A percentile compares a stretch with the other conserved stretches of the same genome.
These are phyloP conservation scores for Rhizopogon parksii DNA, from an alignment of 1,284 basidiomycete genomes.

Conservation along the genomic window DNA sequence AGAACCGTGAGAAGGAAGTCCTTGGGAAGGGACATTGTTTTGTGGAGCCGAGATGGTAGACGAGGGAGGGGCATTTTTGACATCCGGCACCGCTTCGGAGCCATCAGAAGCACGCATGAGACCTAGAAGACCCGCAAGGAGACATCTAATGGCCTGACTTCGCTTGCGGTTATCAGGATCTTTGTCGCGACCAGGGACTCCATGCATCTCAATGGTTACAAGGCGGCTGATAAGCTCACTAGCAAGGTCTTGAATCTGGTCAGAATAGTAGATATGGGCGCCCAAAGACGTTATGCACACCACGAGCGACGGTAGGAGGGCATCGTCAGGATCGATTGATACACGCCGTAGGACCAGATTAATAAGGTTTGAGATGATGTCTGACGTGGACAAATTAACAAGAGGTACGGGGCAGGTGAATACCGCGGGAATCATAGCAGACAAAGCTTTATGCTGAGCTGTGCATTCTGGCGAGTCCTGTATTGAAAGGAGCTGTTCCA, in stretches of 20 bases:
- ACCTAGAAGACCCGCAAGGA: constrained; percentile 66
- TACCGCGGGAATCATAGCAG: constrained; percentile 78
- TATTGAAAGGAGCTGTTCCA: constrained; percentile 72
- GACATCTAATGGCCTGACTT: constrained; percentile 65
- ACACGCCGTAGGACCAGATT: constrained; percentile 70
- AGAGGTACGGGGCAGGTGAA: constrained; percentile 79
- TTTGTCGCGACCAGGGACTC: constrained; percentile 41
- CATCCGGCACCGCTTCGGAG: constrained; percentile 27
- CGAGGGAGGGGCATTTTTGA: constrained; percentile 18
- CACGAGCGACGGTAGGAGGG: constrained; percentile 65
- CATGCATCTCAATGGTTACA: constrained; percentile 62
- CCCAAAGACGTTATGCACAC: constrained; percentile 80
- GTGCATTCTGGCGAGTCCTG: constrained; percentile 52
- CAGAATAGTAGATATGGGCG: constrained; percentile 90
- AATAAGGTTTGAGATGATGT: constrained; percentile 76
- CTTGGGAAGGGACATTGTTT: constrained; percentile 15
- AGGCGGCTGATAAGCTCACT: constrained; percentile 79
- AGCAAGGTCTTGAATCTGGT: constrained; percentile 92
- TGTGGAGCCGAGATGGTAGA: constrained; percentile 18
- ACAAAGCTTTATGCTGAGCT: constrained; percentile 61
- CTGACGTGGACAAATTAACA: constrained; percentile 87
- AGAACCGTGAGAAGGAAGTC: constrained; percentile 29
- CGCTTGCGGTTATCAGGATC: constrained; percentile 41
- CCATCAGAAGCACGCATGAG: constrained; percentile 64
- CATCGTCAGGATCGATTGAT: constrained; percentile 58